Evolutionary conservation across 1,139 yeast species (phyloP).

Genomic region (Zygosaccharomyces pseudobailii): DNA sequence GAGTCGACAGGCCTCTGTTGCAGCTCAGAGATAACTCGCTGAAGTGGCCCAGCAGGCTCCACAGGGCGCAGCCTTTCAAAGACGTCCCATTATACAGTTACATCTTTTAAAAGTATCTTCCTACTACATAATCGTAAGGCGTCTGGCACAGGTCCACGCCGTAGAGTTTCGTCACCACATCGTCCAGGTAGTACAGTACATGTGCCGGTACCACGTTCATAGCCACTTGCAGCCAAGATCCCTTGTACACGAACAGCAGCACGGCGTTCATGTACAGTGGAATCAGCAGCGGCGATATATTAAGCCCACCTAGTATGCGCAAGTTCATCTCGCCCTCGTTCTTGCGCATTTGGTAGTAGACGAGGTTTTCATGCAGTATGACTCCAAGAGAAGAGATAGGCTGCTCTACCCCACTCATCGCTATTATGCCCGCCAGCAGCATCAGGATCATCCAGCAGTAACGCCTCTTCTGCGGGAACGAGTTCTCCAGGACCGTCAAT

Average conservation of each 20-base stretch:
- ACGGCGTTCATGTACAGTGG: constrained; percentile 23
- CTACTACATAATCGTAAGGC: constrained; percentile 24
- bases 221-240: constrained; percentile 19
- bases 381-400: constrained; percentile 29
- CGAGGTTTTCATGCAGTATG: constrained; percentile 26
- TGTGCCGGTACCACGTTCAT: constrained; percentile 32
- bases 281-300: constrained; percentile 20
- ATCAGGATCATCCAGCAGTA: constrained; percentile 25
- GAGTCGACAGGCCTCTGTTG: constrained; percentile 21
- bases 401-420: constrained; percentile 23
- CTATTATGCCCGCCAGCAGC: constrained; percentile 15
- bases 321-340: constrained; percentile 19
- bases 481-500: constrained; percentile 25
- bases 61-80: constrained; percentile 3
- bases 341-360: constrained; percentile 27
- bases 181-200: constrained; percentile 26
- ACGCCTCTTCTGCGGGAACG: constrained; percentile 22
- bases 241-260: constrained; percentile 18
- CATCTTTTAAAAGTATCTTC: constrained; percentile 3
- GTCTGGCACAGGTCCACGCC: constrained; percentile 26
- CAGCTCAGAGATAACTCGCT: constrained; percentile 20
- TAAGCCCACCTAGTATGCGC: constrained; percentile 20
- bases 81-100: constrained; percentile 7
- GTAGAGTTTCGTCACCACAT: constrained; percentile 24
- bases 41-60: constrained; percentile 24